phyloP scores from a whole-genome alignment of 2,329 filamentous ascomycete species.

The Cercospora sp. region DNA sequence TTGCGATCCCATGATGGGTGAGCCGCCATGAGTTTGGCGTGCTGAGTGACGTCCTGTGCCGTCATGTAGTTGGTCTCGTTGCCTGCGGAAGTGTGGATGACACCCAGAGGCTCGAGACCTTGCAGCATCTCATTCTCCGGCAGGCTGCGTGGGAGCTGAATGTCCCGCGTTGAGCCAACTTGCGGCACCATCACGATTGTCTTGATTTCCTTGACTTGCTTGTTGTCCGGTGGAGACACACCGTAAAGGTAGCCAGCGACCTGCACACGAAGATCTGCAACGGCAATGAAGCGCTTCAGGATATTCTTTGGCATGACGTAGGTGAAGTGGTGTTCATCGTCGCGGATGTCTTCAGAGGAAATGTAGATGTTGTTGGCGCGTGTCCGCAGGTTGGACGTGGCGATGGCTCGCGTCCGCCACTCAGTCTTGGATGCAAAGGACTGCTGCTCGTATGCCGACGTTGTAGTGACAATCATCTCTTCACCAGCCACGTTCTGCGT shows the following conservation, averaged over 20 bases:
- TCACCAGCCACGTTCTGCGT: constrained; percentile 96
- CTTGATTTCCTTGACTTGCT: constrained; percentile 93
- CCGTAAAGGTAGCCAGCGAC: constrained; percentile 96
- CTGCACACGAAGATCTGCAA: constrained; percentile 93
- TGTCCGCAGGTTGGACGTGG: constrained; percentile 90
- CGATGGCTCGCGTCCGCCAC: constrained; percentile 95
- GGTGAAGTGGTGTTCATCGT: constrained; percentile 84
- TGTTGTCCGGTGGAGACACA: constrained; percentile 86
- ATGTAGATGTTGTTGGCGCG: constrained; percentile 98
- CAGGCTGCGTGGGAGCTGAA: constrained; percentile 84
- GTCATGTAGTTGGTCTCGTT: constrained; percentile 98
- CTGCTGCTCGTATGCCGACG: constrained; percentile 95
- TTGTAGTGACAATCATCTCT: constrained; percentile 97
- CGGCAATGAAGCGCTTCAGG: constrained; percentile 95
- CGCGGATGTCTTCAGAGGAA: constrained; percentile 87
- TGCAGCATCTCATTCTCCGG: constrained; percentile 90
- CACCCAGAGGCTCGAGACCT: constrained; percentile 81
- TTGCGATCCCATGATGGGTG: constrained; percentile 83
- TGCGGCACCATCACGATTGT: constrained; percentile 98
- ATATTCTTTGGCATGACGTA: constrained; percentile 99
- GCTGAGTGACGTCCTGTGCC: constrained; percentile 88
- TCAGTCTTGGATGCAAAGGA: constrained; percentile 98
- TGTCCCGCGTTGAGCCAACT: constrained; percentile 87
- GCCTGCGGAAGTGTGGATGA: constrained; percentile 93
- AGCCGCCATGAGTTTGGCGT: constrained; percentile 82